A percentile compares a stretch with the other conserved stretches of the same genome.
These are phyloP conservation scores for Phytophthora sansomeana DNA, from an alignment of 352 stramenopile species.

Conservation along the genomic window DNA sequence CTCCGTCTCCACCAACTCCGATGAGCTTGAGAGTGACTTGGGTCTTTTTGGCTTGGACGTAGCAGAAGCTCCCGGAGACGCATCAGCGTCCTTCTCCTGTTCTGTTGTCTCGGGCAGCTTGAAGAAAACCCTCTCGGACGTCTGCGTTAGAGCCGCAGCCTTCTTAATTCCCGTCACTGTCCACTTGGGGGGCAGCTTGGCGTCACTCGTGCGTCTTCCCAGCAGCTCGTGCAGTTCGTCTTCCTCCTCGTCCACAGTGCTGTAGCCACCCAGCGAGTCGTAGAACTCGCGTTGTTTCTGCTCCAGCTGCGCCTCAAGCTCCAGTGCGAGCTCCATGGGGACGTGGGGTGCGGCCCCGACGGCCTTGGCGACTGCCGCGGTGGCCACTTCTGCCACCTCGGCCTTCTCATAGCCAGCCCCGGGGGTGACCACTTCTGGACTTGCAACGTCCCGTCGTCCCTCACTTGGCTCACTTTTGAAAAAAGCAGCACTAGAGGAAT, in stretches of 20 bases:
- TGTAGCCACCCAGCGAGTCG: constrained; percentile 53
- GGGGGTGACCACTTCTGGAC: constrained; percentile 30
- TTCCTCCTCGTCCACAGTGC: constrained; percentile 53
- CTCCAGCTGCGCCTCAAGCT: constrained; percentile 36
- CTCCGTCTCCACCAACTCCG: constrained; percentile 54
- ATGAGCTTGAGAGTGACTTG: constrained; percentile 39
- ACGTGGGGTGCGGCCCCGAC: constrained; percentile 10
- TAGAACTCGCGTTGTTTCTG: constrained; percentile 48
- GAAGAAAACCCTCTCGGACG: constrained; percentile 15
- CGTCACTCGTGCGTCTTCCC: constrained; percentile 15
- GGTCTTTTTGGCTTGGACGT: constrained; percentile 18
- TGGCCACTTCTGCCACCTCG: constrained; percentile 14
- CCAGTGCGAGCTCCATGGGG: constrained; percentile 22
- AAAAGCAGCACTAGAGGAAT: constrained; percentile 11
- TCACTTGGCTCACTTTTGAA: constrained; percentile 33
- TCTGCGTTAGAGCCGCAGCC: constrained; percentile 16
- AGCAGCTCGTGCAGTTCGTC: constrained; percentile 44
- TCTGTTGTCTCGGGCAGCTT: constrained; percentile 14
- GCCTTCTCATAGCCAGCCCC: constrained; percentile 8
- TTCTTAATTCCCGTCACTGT: constrained; percentile 27
- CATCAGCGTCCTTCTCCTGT: constrained; percentile 12
- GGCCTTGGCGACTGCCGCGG: constrained; percentile 16
- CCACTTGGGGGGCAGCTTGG: constrained; percentile 31
- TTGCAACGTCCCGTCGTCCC: constrained; percentile 17
- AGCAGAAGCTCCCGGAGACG: constrained; percentile 1